Evolutionary conservation across 2,329 filamentous ascomycete genomes (phyloP), one percentile per base, ranked within the genome.

Genomic region (Colletotrichum theobromicola): DNA sequence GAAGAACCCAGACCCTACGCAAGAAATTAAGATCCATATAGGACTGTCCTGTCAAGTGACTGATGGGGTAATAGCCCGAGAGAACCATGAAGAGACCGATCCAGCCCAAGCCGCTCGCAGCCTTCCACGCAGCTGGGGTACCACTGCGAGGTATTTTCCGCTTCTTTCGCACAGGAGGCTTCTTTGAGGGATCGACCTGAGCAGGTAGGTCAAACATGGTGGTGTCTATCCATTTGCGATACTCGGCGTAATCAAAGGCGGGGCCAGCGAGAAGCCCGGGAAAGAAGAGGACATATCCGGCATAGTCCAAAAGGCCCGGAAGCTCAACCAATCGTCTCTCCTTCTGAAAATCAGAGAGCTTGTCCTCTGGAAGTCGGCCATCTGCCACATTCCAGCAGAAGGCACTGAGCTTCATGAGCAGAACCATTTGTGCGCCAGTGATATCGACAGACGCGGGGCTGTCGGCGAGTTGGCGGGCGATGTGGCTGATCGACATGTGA

Each of bases 321-420:
- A 99, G 88, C 60, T 94, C 85, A 67, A 88, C 89, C 55, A 99
- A 89, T 61, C 94, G 94, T 34, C 94, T 92, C 77, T 96, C 94
- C 81, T 93, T 96, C 83, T 99, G 97, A 60, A 94, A 91, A 64
- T 97, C 94, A 1, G 94, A 94, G n/a, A 99, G 90, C 72, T 96
- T 91, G 57, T 93, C 89, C 21, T 93, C 91, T 4, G 95, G 92
- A 24, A 98, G 88, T 73, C 93, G 92, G 24, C 97, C 97, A 83
- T 99, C 97, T 80, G 97, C 95, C 10, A 98, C 93, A 82, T 98
- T 98, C 97, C 97, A 99, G 86, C 95, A 98, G 82, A 99, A 99
- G 7, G 96, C 94, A 26, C 93, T 95, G 42, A 99, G 91, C 84
- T 99, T 99, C 95, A 99, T 99, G 76, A 98, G 93, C 79, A 98